A percentile compares a stretch with the other conserved stretches of the same genome.
These are phyloP conservation scores for Claviceps sp. DNA, from an alignment of 2,329 filamentous ascomycete genomes.

Conservation along the genomic window DNA sequence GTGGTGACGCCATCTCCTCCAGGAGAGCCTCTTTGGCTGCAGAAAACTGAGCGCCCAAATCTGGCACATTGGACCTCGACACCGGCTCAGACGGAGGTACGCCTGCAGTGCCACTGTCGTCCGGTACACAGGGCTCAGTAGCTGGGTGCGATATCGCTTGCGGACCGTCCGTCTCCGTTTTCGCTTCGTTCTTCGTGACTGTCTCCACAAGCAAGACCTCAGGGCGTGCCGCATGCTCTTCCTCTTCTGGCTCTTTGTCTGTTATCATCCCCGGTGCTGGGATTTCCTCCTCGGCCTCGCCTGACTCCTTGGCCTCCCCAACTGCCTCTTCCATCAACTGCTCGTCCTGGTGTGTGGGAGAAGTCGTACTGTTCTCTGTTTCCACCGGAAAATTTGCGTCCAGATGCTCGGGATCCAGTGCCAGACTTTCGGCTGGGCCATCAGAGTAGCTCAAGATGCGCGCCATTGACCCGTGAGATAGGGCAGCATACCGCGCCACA, in stretches of 20 bases:
- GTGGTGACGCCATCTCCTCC: background rate
- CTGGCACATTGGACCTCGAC: constrained; percentile 3
- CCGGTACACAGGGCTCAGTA: background rate
- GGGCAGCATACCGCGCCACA: constrained; percentile 31
- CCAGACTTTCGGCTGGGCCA: constrained; percentile 29
- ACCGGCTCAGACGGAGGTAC: constrained; percentile 1
- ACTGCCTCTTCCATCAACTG: background rate
- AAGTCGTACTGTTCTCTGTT: background rate
- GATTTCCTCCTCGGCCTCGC: background rate
- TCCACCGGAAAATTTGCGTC: constrained; percentile 2
- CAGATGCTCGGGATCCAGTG: constrained; percentile 14
- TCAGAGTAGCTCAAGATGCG: constrained; percentile 33
- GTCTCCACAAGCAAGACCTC: constrained; percentile 5
- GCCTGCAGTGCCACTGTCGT: background rate
- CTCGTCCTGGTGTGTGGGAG: background rate
- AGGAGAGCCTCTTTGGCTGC: background rate
- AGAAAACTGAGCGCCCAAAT: background rate
- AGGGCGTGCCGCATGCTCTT: background rate
- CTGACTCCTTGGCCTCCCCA: background rate
- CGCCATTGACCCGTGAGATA: constrained; percentile 35
- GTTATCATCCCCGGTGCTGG: background rate
- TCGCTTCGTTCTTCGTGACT: constrained; percentile 25
- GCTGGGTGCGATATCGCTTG: background rate
- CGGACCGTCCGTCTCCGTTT: constrained; percentile 25
- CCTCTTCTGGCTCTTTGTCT: background rate